Percentiles rank a stretch among this genome's conserved stretches.
phyloP scores from a whole-genome alignment of 106 monocot species.

The Acorus gramineus region DNA sequence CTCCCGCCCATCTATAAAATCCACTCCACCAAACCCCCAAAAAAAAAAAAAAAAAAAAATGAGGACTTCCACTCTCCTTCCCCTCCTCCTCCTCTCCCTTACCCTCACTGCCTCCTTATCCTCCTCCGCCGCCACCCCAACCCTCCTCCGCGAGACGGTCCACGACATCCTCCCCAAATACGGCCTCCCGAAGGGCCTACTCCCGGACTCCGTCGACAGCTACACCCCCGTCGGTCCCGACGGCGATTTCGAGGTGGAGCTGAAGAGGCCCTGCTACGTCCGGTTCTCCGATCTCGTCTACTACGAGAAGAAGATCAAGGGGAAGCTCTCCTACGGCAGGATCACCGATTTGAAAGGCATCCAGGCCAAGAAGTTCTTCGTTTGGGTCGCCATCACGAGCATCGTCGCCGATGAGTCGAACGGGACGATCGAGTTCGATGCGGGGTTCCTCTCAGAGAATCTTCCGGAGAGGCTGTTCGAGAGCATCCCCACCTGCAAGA shows the following conservation, averaged over 20 bases:
- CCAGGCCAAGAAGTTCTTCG: constrained; percentile 57
- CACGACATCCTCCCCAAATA: constrained; percentile 59
- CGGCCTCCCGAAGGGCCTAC: constrained; percentile 62
- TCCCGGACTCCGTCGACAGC: constrained; percentile 51
- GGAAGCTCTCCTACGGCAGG: constrained; percentile 43
- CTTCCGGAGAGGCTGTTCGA: constrained; percentile 34
- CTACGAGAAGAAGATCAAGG: constrained; percentile 42
- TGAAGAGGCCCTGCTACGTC: constrained; percentile 50
- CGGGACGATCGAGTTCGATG: constrained; percentile 35
- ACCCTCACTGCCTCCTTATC: constrained; percentile 4
- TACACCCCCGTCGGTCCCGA: constrained; percentile 26
- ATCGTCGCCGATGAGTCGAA: constrained; percentile 27
- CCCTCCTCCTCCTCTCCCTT: not conserved
- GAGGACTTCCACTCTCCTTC: not conserved
- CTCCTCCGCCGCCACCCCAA: not conserved
- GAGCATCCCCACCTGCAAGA: constrained; percentile 33
- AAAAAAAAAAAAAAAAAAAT: too few relatives aligned
- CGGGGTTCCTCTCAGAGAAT: constrained; percentile 41
- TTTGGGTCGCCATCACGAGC: constrained; percentile 49
- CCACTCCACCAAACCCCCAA: too few relatives aligned
- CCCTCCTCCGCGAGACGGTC: constrained; percentile 17
- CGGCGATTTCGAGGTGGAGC: constrained; percentile 38
- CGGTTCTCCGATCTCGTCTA: constrained; percentile 49
- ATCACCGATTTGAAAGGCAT: constrained; percentile 54
- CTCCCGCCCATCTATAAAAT: too few relatives aligned